Evolutionary conservation across 208 protist species (phyloP), one percentile per base, ranked within the genome.

Genomic region (Balamuthia mandrillaris): DNA sequence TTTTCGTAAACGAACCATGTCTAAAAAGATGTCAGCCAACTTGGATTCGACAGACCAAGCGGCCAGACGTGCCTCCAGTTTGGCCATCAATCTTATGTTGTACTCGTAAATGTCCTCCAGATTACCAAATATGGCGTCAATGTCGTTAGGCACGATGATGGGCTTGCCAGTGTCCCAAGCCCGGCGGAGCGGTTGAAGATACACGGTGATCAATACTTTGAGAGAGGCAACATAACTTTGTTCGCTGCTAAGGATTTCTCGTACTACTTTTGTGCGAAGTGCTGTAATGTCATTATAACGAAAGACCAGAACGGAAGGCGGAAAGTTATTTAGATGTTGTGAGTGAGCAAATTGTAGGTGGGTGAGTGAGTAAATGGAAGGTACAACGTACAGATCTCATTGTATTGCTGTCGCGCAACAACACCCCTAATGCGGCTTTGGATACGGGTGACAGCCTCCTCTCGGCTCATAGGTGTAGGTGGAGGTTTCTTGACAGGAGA

Each of bases 41-140:
- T 77, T 21, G 1, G 37, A 18, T 12, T 47, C 44, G 37, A 24
- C 18, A 45, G 49, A 33, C 66, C 66, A 77, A 1, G 18, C 1
- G 42, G 66, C 6, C 29, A 77, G 49, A 45, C 66, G 66, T 4
- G 66, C 14, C 66, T 77, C 66, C 16, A 77, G 66, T 45, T 77
- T 77, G 66, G 66, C 49, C n/a, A 77, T 45, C 18, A 77, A 4
- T 45, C 54, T 39, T 12, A 77, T 39, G 42, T 77, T 39, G 44
- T 77, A 77, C 44, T 39, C 66, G 66, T 77, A 77, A 24, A 77
- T 77, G 9, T 77, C 66, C 66, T 77, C 66, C 21, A 77, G 44
- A 31, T 77, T 77, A 4, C 66, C 66, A 31, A 77, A 77, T 33
- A 77, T 33, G 6, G 66, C 49, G 29, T 4, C 44, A 33, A 77